phyloP scores from a whole-genome alignment of 108 stramenopile genomes.

The Cylindrotheca fusiformis region DNA sequence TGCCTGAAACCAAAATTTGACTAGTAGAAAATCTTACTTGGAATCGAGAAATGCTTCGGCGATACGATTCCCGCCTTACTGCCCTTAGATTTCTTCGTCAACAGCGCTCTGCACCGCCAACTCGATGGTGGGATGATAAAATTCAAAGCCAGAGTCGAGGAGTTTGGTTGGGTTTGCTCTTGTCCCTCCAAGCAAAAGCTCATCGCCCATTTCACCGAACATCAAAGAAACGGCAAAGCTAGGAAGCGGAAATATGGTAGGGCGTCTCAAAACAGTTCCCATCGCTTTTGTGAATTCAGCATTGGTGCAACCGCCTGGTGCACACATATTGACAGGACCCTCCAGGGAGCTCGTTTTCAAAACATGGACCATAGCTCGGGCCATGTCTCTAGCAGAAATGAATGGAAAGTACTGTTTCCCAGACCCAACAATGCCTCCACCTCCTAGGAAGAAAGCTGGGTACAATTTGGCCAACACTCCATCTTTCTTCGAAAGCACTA shows the following conservation, averaged over 20 bases:
- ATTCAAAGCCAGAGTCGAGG: slow-evolving; percentile 43
- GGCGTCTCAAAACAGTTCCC: slow-evolving; percentile 53
- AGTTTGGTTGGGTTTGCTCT: slow-evolving; percentile 38
- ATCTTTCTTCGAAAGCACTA: slow-evolving; percentile 54
- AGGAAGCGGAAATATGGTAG: slow-evolving; percentile 66
- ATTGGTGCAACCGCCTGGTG: slow-evolving; percentile 58
- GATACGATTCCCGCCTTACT: too few relatives aligned
- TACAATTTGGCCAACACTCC: slow-evolving; percentile 62
- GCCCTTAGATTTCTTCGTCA: slow-evolving; percentile 28
- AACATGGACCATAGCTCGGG: slow-evolving; percentile 45
- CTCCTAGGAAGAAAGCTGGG: slow-evolving; percentile 55
- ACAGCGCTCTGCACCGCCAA: slow-evolving; percentile 44
- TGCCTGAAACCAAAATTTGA: too few relatives aligned
- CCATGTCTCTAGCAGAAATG: slow-evolving; percentile 51
- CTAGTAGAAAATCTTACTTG: too few relatives aligned
- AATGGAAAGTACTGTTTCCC: slow-evolving; percentile 64
- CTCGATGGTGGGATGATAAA: slow-evolving; percentile 42
- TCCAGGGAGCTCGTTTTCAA: slow-evolving; percentile 27
- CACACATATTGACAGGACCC: slow-evolving; percentile 64
- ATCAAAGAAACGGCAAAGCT: slow-evolving; percentile 48
- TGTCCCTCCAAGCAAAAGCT: slow-evolving; percentile 61
- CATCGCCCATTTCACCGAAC: slow-evolving; percentile 85
- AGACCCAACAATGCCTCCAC: slow-evolving; percentile 61
- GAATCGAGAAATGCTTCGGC: too few relatives aligned
- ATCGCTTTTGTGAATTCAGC: slow-evolving; percentile 62